These are phyloP conservation scores for Aspergillus mulundensis DNA, from an alignment of 495 filamentous ascomycete genomes.

Conservation along the genomic window DNA sequence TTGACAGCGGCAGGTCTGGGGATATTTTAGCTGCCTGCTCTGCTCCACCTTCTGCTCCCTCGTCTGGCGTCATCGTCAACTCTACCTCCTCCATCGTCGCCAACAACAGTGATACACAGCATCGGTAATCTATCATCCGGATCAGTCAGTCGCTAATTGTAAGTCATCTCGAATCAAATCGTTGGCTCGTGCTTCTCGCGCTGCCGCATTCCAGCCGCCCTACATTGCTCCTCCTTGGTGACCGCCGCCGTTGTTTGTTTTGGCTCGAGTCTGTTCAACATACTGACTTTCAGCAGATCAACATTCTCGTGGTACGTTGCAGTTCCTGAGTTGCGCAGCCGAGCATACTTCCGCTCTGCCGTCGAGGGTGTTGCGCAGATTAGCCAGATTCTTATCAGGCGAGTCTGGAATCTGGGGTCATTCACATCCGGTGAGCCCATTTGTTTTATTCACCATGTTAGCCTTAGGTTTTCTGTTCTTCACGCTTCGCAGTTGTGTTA, in stretches of 20 bases:
- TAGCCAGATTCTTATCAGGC: conserved; percentile 16
- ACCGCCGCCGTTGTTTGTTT: conserved; percentile 14
- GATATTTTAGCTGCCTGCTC: conserved; percentile 11
- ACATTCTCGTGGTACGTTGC: conserved; percentile 19
- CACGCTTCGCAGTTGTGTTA: not conserved
- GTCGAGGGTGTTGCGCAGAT: conserved; percentile 11
- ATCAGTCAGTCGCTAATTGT: conserved; percentile 1
- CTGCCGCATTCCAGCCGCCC: conserved; percentile 20
- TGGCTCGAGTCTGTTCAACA: not conserved
- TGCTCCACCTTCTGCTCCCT: not conserved
- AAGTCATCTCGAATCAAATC: conserved; percentile 10
- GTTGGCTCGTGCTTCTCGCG: conserved; percentile 3
- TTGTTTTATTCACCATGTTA: conserved; percentile 8
- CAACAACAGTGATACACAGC: not conserved
- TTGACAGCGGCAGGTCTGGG: conserved; percentile 3
- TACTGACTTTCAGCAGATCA: conserved; percentile 17
- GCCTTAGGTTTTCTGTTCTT: not conserved
- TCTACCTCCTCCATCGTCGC: not conserved
- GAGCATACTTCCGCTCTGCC: conserved; percentile 13
- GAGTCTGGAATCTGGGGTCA: conserved; percentile 16
- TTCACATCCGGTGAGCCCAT: conserved; percentile 15
- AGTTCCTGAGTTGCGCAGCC: not conserved
- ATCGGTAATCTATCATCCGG: conserved; percentile 7
- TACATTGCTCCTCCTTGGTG: conserved; percentile 17
- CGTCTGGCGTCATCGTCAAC: conserved; percentile 2